Base-by-base conservation (phyloP, 148 eudicot species). In the Silene conica region DNA sequence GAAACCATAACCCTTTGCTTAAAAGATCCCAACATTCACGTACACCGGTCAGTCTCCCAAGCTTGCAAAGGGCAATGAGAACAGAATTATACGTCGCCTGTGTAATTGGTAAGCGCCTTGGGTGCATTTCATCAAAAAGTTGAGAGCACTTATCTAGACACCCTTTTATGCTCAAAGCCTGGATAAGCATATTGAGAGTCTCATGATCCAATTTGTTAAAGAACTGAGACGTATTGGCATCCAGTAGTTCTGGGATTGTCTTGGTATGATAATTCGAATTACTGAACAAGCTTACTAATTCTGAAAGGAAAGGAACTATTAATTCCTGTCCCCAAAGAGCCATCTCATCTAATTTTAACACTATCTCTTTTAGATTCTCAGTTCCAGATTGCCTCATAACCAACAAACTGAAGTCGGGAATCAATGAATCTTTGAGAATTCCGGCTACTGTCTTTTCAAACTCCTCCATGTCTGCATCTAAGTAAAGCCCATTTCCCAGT, bases 401-500 rank as follows among this genome's bases (percentile, higher is more conserved):
- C 65, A 80, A 75, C 57, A 78, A 67, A 72, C 85, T 86, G 57
- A 89, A 89, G 75, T 93, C 92, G 7, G 89, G 96, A 70, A 87
- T 23, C 80, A 93, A 79, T 21, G 86, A 80, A 72, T 84, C 96
- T 46, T 85, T 77, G 48, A 93, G 90, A 81, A 90, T 82, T 56
- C 70, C 71, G 15, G 54, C 48, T 73, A 89, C 57, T 54, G 55
- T 76, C 69, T 73, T 79, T 74, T 93, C 98, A 83, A 79, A 90
- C 65, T 81, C 82, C 15, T 74, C 85, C 63, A 85, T 3, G 50
- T 93, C 82, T 56, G 92, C 80, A 31, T 93, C 93, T 70, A 93
- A 82, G 85, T 89, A 93, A 72, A 93, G 93, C 46, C 98, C 98
- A 78, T 93, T 93, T 28, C 98, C 98, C 64, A 89, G 74, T 71